These are phyloP conservation scores for Nigrograna mackinnonii DNA, from an alignment of 2,329 filamentous ascomycete genomes.

Conservation along the genomic window DNA sequence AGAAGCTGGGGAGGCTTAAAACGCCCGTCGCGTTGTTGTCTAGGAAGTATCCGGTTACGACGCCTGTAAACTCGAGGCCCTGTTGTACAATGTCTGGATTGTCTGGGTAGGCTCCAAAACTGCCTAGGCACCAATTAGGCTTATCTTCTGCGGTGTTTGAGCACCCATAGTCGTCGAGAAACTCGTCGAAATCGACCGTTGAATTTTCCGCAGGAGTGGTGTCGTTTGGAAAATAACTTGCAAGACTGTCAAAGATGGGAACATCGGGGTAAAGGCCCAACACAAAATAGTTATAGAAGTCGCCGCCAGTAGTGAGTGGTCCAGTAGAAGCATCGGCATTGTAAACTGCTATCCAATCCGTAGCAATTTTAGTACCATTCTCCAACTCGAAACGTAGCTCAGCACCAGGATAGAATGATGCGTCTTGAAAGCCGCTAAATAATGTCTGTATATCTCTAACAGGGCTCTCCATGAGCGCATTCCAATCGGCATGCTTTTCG, in stretches of 20 bases:
- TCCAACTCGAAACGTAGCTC: conserved; percentile 24
- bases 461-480: conserved; percentile 31
- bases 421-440: conserved; percentile 2
- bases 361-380: conserved; percentile 20
- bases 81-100: conserved; percentile 25
- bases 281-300: conserved; percentile 52
- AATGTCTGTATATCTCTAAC: conserved; percentile 16
- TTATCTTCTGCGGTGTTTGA: not conserved
- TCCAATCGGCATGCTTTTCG: conserved; percentile 49
- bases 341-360: conserved; percentile 24
- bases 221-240: not conserved
- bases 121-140: conserved; percentile 18
- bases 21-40: conserved; percentile 43
- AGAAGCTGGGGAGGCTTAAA: conserved; percentile 47
- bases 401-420: conserved; percentile 40
- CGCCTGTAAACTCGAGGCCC: conserved; percentile 13
- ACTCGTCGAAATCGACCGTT: too few species aligned
- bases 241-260: conserved; percentile 9
- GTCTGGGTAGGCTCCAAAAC: conserved; percentile 24
- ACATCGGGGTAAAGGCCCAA: conserved; percentile 29
- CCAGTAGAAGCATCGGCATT: conserved; percentile 20
- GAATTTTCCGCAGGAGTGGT: too few species aligned
- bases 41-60: conserved; percentile 48
- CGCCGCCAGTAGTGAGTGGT: conserved; percentile 44
- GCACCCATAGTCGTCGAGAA: too few species aligned